Evolutionary conservation across 225 moss, liverwort and hornwort species (phyloP).

Genomic region (Polytrichum commune): DNA sequence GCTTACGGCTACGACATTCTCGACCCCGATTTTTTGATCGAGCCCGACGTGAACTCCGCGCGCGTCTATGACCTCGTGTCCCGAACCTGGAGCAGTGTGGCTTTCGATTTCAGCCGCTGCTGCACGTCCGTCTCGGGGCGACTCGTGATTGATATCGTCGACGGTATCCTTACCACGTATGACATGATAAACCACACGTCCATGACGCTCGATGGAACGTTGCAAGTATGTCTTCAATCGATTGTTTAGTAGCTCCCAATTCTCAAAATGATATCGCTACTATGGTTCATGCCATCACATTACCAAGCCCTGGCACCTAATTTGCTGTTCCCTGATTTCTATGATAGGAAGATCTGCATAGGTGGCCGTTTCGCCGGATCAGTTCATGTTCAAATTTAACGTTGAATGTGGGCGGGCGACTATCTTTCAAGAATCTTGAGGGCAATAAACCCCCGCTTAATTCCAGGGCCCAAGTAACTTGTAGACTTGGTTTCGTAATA

Average conservation of each 20-base stretch:
- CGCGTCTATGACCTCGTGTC: conserved; percentile 2
- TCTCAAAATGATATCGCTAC: too few species aligned
- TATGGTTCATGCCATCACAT: not conserved
- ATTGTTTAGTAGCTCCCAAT: too few species aligned
- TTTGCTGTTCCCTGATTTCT: not conserved
- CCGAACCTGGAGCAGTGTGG: conserved; percentile 10
- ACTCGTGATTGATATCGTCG: conserved; percentile 28
- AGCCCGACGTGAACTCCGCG: conserved; percentile 17
- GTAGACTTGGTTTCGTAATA: too few species aligned
- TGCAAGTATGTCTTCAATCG: conserved; percentile 18
- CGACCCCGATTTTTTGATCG: not conserved
- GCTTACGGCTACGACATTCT: conserved; percentile 36
- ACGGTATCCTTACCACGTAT: conserved; percentile 30
- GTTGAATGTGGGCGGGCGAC: too few species aligned
- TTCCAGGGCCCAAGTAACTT: too few species aligned
- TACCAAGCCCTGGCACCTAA: not conserved
- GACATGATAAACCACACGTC: conserved; percentile 10
- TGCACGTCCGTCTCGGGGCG: not conserved
- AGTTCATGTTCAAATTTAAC: too few species aligned
- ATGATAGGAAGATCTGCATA: too few species aligned
- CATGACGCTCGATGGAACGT: conserved; percentile 24
- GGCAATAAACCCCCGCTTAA: too few species aligned
- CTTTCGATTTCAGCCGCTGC: conserved; percentile 31
- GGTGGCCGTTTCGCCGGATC: too few species aligned
- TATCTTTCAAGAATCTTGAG: too few species aligned